phyloP scores from a whole-genome alignment of 441 rosid species.

The Metrosideros polymorpha region DNA sequence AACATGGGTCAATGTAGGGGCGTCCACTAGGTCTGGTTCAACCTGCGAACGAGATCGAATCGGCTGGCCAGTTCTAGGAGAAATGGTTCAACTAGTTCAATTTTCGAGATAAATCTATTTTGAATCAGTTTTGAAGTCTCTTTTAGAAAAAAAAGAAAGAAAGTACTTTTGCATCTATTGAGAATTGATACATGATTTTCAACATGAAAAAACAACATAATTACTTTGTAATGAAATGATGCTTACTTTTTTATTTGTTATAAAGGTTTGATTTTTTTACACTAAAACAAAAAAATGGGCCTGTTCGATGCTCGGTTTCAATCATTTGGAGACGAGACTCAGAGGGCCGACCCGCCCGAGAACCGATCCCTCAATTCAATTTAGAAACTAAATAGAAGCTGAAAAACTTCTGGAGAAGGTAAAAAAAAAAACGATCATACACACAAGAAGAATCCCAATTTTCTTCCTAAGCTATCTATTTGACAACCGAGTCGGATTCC shows the following conservation, averaged over 20 bases:
- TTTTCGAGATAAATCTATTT: not conserved
- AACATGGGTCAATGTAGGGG: fast-evolving
- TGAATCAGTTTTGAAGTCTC: not conserved
- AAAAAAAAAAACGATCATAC: not conserved
- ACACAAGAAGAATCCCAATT: not conserved
- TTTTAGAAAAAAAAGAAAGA: not conserved
- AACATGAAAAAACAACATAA: not conserved
- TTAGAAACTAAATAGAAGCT: not conserved
- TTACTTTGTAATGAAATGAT: not conserved
- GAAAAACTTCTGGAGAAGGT: not conserved
- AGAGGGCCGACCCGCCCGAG: no score
- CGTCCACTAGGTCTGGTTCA: fast-evolving
- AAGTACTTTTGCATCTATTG: no score
- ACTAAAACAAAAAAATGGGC: not conserved
- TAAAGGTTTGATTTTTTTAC: not conserved
- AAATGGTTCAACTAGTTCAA: not conserved
- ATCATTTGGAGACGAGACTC: not conserved
- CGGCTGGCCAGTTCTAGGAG: fast-evolving
- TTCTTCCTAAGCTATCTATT: not conserved
- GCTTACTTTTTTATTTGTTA: not conserved
- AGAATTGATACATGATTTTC: fast-evolving
- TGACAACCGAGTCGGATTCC: not conserved
- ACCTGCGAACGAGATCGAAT: fast-evolving
- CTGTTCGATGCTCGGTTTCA: not conserved
- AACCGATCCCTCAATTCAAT: not conserved